Conservation (phyloP, 2,329 filamentous ascomycete species). For the Graphilbum sp. region DNA sequence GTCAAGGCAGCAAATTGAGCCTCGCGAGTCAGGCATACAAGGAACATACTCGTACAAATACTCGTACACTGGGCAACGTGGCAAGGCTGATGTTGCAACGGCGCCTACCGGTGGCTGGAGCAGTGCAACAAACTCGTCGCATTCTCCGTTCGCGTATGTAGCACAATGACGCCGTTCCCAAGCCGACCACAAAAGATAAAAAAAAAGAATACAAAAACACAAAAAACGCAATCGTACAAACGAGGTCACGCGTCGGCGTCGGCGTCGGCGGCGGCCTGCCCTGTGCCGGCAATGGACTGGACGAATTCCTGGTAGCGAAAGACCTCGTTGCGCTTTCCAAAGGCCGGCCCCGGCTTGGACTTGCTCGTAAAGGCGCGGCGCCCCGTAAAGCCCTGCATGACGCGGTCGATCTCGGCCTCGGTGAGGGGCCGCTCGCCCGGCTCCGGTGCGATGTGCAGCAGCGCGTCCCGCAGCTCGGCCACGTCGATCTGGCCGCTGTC, state of each 20-base stretch:
- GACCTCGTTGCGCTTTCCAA: slow-evolving; percentile 63
- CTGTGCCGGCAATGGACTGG: slow-evolving; percentile 42
- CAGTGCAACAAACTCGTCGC: no score
- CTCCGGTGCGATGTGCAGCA: slow-evolving; percentile 70
- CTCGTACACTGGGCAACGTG: no score
- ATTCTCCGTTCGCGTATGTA: no score
- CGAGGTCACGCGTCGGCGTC: slow-evolving; percentile 10
- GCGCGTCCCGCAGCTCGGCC: slow-evolving; percentile 61
- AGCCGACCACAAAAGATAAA: neutral
- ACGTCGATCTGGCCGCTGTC: slow-evolving; percentile 88
- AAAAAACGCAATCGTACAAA: no score
- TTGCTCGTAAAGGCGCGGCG: slow-evolving; percentile 69
- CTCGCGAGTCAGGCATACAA: slow-evolving; percentile 4
- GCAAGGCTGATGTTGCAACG: no score
- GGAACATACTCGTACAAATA: no score
- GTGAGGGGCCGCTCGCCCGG: slow-evolving; percentile 48
- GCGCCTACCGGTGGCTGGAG: neutral
- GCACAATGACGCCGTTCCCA: no score
- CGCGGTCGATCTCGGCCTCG: slow-evolving; percentile 64
- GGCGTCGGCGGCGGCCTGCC: slow-evolving; percentile 7
- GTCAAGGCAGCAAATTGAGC: neutral
- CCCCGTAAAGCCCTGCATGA: slow-evolving; percentile 75
- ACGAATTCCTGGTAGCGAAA: slow-evolving; percentile 94
- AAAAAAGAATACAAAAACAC: neutral
- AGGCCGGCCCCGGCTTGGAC: slow-evolving; percentile 20